Base-by-base conservation (phyloP, 1,284 basidiomycete species). In the Caloboletus inedulis region DNA sequence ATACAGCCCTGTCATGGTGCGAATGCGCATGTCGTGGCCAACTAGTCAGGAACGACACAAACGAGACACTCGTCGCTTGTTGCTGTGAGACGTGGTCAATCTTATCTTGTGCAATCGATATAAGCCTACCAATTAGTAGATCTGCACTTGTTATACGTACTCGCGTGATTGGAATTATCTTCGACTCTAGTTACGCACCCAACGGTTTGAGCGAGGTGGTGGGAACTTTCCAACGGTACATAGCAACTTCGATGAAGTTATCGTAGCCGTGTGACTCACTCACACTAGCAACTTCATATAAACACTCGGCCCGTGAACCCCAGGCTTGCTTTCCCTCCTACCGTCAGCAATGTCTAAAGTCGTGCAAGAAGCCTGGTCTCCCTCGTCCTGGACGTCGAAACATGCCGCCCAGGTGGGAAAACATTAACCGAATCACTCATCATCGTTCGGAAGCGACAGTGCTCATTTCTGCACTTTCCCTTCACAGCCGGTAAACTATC, bases 351-450 rank as follows among this genome's bases (percentile, higher is more conserved):
- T 65, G 54, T 52, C 56, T 3, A 13, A 51, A 44, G 34, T 36
- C 21, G 41, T 41, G 36, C 49, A 47, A 23, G 37, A 31, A 7
- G 33, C 2, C 7, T 83, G 81, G 82, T 65, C 74, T 2, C 79
- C 81, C 0, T 75, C 74, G 0, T 80, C 79, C 9, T 84, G 81
- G 82, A 74, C 71, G 53, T 63, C 70, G 13, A 79, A 77, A 60
- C 72, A 75, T 19, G 74, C 77, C 35, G 76, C 77, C 5, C 81
- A 83, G 70, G 74, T 77, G 43, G 53, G 69, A 60, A 57, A 47
- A 49, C 18, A n/a, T 36, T 19, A 35, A 21, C 39, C 16, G 5
- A 44, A 40, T 64, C 49, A 23, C 5, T 35, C 45, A 31, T 47
- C 36, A 41, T 41, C 16, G n/a, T 33, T 30, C n/a, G 19, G 34